These are phyloP conservation scores for Babesia bigemina DNA, from an alignment of 169 alveolate genomes.

Conservation along the genomic window DNA sequence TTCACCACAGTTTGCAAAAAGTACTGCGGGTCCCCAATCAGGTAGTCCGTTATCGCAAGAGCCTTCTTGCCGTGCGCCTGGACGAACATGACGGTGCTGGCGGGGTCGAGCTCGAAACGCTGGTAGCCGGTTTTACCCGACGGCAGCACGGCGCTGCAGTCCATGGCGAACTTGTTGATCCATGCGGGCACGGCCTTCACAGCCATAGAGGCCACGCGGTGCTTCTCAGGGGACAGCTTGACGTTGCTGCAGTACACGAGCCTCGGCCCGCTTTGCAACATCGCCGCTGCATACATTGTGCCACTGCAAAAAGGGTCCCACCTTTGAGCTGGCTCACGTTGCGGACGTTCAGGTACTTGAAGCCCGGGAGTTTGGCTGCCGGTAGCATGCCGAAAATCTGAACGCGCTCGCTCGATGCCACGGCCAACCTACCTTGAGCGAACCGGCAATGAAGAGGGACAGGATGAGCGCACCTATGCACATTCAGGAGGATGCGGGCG, in stretches of 20 bases:
- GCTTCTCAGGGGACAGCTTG: neutral
- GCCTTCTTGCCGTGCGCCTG: slow-evolving; percentile 45
- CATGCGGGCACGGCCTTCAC: slow-evolving; percentile 17
- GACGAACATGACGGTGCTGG: slow-evolving; percentile 23
- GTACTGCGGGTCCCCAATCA: slow-evolving; percentile 2
- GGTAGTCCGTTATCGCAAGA: neutral
- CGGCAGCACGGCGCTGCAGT: slow-evolving; percentile 32
- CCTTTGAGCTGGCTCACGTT: slow-evolving; percentile 16
- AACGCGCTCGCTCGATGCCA: neutral
- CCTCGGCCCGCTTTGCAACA: slow-evolving; percentile 28
- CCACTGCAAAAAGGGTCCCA: neutral
- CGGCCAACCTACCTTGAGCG: neutral
- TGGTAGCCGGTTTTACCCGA: slow-evolving; percentile 36
- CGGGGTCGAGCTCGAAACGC: slow-evolving; percentile 30
- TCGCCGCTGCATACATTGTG: neutral
- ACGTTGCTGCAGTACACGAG: slow-evolving; percentile 33
- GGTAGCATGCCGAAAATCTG: slow-evolving; percentile 35
- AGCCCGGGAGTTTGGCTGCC: slow-evolving; percentile 19
- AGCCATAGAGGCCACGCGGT: neutral
- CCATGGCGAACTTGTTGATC: slow-evolving; percentile 29
- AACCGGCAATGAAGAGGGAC: slow-evolving; percentile 7
- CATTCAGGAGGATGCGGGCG: neutral
- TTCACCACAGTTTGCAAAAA: neutral
- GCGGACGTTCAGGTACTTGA: slow-evolving; percentile 18
- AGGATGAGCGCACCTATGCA: slow-evolving; percentile 21